Evolutionary conservation across 257 asterid genomes (phyloP), one percentile per base, ranked within the genome.

Genomic region (Nyctanthes arbortristis): DNA sequence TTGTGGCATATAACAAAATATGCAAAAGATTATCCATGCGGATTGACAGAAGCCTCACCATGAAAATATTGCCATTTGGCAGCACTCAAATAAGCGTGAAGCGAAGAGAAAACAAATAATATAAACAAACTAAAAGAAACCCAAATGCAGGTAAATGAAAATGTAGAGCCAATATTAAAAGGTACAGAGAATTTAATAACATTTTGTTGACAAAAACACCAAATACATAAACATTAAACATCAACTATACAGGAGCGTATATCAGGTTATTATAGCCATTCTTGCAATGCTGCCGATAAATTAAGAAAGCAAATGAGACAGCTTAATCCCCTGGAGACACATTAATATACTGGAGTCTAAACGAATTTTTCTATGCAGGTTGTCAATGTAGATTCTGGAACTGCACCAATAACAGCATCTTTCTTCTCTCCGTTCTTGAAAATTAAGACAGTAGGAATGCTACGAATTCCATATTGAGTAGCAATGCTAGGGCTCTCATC

Each of bases 371-470:
- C 97, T 72, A 93, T 85, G 90, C 79, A 68, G 69, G 93, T 84
- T 56, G 75, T 64, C 72, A 93, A 70, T 7, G 96, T 88, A 52
- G 91, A 24, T 70, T 93, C 91, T 6, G 95, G 96, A 63, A 93
- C 97, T 12, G 98, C 97, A 67, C 98, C 98, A 28, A 93, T 88
- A 28, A 90, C 84, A 28, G 97, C 88, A 7, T 93, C 98, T 70
- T 87, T 93, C 87, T 93, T 93, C 84, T 90, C 95, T 54, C 98
- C 98, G 1, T 72, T 65, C 85, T 84, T 88, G 68, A 93, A 93
- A 65, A 93, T 79, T 64, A 90, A 81, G 73, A 93, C 97, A 0
- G 98, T 93, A 31, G 98, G 98, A 68, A 93, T 93, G 83, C 98
- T 93, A 22, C 96, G 87, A 69, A 93, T 91, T 20, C 96, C 98